Base-by-base conservation (phyloP, 2,329 filamentous ascomycete species). In the Stenocarpella maydis region DNA sequence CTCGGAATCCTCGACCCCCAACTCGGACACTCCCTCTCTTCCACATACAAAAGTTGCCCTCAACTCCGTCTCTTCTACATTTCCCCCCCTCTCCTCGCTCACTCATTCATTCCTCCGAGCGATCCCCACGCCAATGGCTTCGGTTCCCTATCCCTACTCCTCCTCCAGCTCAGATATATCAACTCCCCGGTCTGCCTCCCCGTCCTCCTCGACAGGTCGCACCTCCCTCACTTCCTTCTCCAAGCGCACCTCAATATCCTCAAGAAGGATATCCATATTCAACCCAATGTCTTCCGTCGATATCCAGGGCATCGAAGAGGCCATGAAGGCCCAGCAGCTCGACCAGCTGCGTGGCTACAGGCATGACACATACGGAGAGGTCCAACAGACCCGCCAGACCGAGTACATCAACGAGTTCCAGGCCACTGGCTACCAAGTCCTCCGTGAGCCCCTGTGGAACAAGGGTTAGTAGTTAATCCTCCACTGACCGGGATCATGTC, bases 381-480 rank as follows among this genome's bases (percentile, higher is more conserved):
- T 90, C 73, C 81, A 85, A 72, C 88, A 91, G 75, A 77, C 82
- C 72, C 78, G 80, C 52, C 75, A 80, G 65, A 89, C 87, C 54
- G 84, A 89, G 72, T 88, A 90, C 76, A 74, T 88, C 60, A 67
- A 54, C 15, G 69, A 71, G 75, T 77, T 80, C 68, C 79, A 84
- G 73, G 88, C 88, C 72, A 80, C 80, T 71, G 88, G 88, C 73
- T 89, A 89, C 78, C 88, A 90, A 79, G 81, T 91, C 69, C 81
- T 91, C 69, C 81, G 83, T 64, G 87, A 91, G 78, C 87, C 88
- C 71, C 81, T 87, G 60, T 90, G 88, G 87, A 91, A 91, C 77
- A 90, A 90, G 83, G 88, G 88, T 90, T 81, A 77, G 80, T 47
- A 49, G 6, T 7, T n/a, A n/a, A 41, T 1, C 14, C 1, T 7